Conservation (phyloP, 2,329 filamentous ascomycete species). For the Blumeria hordei region DNA sequence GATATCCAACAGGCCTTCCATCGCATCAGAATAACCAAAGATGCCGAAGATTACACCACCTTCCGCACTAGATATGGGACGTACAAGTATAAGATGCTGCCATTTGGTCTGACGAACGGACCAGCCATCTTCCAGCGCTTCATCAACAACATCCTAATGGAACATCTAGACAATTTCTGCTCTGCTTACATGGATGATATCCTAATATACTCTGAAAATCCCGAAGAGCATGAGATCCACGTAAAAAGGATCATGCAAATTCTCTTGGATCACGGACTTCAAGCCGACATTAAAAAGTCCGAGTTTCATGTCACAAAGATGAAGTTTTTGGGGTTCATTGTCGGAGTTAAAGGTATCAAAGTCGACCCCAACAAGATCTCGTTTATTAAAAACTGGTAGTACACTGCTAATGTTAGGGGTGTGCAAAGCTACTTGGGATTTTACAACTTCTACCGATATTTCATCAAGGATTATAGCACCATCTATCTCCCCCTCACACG, state of each 20-base stretch:
- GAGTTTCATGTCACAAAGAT: neutral
- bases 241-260: neutral
- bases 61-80: neutral
- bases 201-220: constrained; percentile 1
- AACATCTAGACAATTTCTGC: constrained; percentile 1
- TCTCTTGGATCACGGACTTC: no score
- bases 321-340: constrained; percentile 1
- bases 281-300: no score
- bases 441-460: neutral
- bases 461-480: neutral
- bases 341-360: neutral
- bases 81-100: neutral
- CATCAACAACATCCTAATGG: constrained; percentile 1
- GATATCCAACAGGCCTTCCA: constrained; percentile 1
- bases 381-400: neutral
- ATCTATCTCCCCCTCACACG: neutral
- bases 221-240: neutral
- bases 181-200: constrained; percentile 3
- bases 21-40: neutral
- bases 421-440: neutral
- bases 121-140: neutral
- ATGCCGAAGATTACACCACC: neutral
- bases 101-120: neutral
- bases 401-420: neutral
- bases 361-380: neutral